A percentile compares a stretch with the other conserved stretches of the same genome.
Conservation (phyloP, 257 asterid species). For the Forsythia viridissima region DNA sequence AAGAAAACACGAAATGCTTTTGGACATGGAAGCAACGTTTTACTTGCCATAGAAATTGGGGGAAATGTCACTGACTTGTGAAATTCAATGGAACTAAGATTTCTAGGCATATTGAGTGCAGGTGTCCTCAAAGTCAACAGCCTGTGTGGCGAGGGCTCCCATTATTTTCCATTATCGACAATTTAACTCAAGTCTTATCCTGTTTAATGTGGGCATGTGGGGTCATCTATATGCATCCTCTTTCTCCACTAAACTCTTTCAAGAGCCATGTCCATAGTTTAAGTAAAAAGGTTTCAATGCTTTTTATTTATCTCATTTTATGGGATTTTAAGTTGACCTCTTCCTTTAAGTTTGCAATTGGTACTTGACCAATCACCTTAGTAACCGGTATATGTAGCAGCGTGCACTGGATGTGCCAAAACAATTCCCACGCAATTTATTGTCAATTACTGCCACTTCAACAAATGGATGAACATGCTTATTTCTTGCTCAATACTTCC, state of each 20-base stretch:
- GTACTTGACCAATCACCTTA: not conserved
- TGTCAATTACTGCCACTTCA: not conserved
- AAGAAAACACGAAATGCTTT: not conserved
- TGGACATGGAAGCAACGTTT: not conserved
- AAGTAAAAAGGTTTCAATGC: not conserved
- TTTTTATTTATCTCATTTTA: not conserved
- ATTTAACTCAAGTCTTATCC: not conserved
- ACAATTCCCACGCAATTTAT: not conserved
- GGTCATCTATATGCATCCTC: not conserved
- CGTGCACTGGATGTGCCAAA: not conserved
- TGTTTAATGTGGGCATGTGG: not conserved
- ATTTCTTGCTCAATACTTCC: not conserved
- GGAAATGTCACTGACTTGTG: not conserved
- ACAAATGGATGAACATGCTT: not conserved
- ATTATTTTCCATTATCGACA: not conserved
- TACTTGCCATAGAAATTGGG: not conserved
- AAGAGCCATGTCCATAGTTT: not conserved
- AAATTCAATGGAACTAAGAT: not conserved
- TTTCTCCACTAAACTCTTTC: not conserved
- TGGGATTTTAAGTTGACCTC: not conserved
- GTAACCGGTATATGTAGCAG: not conserved
- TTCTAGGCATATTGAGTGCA: not conserved
- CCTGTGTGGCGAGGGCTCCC: not conserved
- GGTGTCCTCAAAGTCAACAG: not conserved
- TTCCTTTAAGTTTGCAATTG: not conserved